Percentiles rank a stretch among this genome's conserved stretches.
Evolutionary conservation across 2,329 filamentous ascomycete species (phyloP).

Genomic region (Cytospora chrysosperma): DNA sequence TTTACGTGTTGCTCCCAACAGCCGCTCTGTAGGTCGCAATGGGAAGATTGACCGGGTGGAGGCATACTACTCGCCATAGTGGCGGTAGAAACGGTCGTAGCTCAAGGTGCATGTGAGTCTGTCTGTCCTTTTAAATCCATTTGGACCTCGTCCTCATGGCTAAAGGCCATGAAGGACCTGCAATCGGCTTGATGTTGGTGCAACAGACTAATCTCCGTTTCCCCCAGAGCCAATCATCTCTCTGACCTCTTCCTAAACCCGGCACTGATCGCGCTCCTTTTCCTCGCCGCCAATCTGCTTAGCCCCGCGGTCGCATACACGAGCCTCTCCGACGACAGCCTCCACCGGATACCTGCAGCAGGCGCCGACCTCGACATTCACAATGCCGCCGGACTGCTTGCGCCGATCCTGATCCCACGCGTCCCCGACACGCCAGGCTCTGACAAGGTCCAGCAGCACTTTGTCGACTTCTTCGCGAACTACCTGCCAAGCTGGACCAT

Average conservation of each 20-base stretch:
- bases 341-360: constrained; percentile 54
- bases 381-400: constrained; percentile 61
- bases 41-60: constrained; percentile 10
- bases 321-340: constrained; percentile 30
- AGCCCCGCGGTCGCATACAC: constrained; percentile 27
- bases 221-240: not conserved
- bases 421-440: constrained; percentile 73
- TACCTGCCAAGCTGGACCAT: constrained; percentile 70
- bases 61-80: not conserved
- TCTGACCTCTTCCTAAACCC: not conserved
- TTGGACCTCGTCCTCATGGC: not conserved
- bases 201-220: not conserved
- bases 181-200: not conserved
- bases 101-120: not conserved
- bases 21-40: constrained; percentile 18
- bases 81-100: not conserved
- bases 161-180: not conserved
- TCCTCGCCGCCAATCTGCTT: constrained; percentile 17
- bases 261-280: constrained; percentile 1
- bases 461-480: constrained; percentile 67
- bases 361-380: constrained; percentile 68
- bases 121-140: no score
- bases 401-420: constrained; percentile 72
- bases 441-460: constrained; percentile 65
- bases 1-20: not conserved